phyloP scores from a whole-genome alignment of 371 early-diverging fungal species.

The Mortierella sp. region DNA sequence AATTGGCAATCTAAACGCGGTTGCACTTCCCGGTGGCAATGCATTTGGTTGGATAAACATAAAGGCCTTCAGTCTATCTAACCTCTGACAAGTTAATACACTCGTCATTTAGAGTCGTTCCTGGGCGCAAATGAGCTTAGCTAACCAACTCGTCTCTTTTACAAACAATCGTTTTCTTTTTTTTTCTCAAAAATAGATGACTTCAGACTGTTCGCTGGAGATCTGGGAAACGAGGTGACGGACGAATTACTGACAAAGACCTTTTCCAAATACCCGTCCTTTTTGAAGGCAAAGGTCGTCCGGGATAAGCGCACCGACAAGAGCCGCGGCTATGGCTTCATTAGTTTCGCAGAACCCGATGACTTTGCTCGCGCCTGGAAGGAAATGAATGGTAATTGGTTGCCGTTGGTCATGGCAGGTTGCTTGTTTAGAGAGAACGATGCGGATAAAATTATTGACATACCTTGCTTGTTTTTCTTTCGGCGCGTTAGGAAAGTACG shows the following conservation, averaged over 20 bases:
- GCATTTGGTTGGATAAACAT: too few relatives aligned
- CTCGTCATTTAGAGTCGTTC: too few relatives aligned
- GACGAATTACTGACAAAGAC: constrained; percentile 84
- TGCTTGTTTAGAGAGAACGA: neutral
- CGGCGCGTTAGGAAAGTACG: constrained; percentile 85
- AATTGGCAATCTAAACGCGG: too few relatives aligned
- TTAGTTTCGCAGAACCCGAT: constrained; percentile 86
- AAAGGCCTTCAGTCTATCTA: too few relatives aligned
- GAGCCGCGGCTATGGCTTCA: constrained; percentile 86
- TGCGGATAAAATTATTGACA: neutral
- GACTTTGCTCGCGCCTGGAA: constrained; percentile 89
- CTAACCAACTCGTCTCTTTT: neutral
- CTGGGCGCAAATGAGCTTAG: too few relatives aligned
- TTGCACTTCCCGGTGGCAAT: too few relatives aligned
- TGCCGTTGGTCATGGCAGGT: neutral
- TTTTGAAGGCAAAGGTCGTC: constrained; percentile 83
- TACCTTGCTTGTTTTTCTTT: neutral
- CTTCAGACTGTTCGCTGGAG: constrained; percentile 89
- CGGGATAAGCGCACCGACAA: constrained; percentile 85
- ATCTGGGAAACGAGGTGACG: constrained; percentile 90
- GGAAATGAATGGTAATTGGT: constrained; percentile 87
- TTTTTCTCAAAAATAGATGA: constrained; percentile 69
- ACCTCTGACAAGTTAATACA: too few relatives aligned
- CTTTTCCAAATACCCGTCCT: constrained; percentile 85
- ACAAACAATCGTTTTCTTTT: neutral